Percentiles rank a stretch among this genome's conserved stretches.
Conservation (phyloP, 768 basidiomycete genomes). For the Guyanaporus albipodus region DNA sequence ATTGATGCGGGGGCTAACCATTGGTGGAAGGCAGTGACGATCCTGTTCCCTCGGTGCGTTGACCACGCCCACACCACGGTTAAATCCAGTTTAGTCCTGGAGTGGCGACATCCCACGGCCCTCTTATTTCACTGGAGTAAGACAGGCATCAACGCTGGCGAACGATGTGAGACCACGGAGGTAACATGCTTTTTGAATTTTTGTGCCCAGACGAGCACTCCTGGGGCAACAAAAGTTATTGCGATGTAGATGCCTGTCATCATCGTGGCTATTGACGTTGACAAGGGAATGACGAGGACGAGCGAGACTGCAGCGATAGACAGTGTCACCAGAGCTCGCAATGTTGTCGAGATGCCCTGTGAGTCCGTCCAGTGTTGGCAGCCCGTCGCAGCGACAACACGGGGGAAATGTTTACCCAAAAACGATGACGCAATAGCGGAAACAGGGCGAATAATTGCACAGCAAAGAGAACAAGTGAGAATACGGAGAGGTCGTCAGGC, state of each 20-base stretch:
- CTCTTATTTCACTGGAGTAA: constrained; percentile 71
- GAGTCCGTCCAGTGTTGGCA: constrained; percentile 12
- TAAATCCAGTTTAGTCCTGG: constrained; percentile 56
- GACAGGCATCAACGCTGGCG: constrained; percentile 10
- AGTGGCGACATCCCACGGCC: constrained; percentile 87
- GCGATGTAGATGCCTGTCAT: constrained; percentile 47
- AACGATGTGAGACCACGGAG: constrained; percentile 7
- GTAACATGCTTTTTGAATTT: constrained; percentile 75
- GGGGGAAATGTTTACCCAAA: constrained; percentile 49
- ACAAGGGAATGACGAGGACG: constrained; percentile 49
- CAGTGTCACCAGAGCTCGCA: constrained; percentile 54
- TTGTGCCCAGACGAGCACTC: constrained; percentile 78
- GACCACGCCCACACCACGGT: constrained; percentile 22
- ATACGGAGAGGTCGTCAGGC: constrained; percentile 77
- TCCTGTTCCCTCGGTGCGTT: constrained; percentile 25
- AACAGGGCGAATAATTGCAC: constrained; percentile 82
- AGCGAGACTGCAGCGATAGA: constrained; percentile 49
- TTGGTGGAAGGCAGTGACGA: constrained; percentile 25
- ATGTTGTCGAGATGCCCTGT: constrained; percentile 44
- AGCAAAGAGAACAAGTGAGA: constrained; percentile 82
- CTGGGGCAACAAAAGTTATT: constrained; percentile 71
- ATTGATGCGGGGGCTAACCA: constrained; percentile 11
- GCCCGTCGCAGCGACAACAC: constrained; percentile 8
- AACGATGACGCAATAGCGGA: constrained; percentile 69
- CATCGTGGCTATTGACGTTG: constrained; percentile 50